These are phyloP conservation scores for Syzygium oleosum DNA, from an alignment of 345 rosid species.

Conservation along the genomic window DNA sequence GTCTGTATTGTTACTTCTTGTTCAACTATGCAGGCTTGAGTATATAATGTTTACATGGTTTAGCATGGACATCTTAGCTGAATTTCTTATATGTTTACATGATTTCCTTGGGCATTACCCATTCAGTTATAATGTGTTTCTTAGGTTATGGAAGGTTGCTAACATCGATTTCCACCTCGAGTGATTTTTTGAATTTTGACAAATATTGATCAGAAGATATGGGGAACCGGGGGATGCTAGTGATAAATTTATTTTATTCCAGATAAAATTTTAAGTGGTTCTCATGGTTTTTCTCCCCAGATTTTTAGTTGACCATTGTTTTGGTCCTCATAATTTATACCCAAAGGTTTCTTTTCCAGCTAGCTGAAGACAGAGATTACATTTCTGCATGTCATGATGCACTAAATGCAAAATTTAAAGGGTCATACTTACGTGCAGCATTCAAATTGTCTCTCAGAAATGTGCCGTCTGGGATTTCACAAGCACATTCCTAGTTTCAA, in stretches of 20 bases:
- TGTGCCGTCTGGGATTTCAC: neutral
- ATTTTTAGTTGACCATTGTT: neutral
- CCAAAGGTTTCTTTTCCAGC: neutral
- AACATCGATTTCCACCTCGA: neutral
- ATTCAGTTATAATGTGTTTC: neutral
- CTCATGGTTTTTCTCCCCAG: neutral
- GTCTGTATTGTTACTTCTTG: neutral
- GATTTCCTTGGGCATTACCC: neutral
- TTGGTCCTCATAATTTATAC: neutral
- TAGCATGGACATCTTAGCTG: neutral
- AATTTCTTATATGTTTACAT: neutral
- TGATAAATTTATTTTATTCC: no score
- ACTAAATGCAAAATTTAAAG: neutral
- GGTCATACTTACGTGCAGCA: neutral
- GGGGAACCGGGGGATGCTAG: neutral
- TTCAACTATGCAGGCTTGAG: neutral
- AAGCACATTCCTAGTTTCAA: neutral
- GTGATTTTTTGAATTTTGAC: no score
- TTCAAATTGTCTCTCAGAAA: neutral
- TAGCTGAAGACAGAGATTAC: neutral
- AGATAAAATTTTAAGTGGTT: neutral
- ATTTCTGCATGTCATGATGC: neutral
- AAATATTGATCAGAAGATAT: neutral
- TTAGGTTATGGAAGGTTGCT: neutral
- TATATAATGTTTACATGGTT: neutral